Evolutionary conservation across 768 basidiomycete genomes (phyloP).

Genomic region (Megacollybia marginata): DNA sequence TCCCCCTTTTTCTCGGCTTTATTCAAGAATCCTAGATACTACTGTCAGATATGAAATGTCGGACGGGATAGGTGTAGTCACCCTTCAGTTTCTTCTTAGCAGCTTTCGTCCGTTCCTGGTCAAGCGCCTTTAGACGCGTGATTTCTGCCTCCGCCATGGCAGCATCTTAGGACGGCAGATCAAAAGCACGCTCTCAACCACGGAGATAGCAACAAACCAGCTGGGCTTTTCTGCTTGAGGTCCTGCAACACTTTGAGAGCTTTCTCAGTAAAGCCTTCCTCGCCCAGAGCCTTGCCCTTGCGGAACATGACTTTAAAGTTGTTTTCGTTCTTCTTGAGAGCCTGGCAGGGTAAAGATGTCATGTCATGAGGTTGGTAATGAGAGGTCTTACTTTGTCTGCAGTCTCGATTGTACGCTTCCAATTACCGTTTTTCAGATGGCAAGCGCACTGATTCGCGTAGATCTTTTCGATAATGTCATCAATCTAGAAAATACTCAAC

Average conservation of each 20-base stretch:
- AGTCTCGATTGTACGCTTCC: conserved; percentile 73
- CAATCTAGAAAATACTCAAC: conserved; percentile 38
- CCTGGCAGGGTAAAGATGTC: conserved; percentile 32
- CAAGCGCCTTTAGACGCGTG: conserved; percentile 47
- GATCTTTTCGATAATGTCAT: conserved; percentile 71
- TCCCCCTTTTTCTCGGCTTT: conserved; percentile 15
- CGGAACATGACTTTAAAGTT: conserved; percentile 79
- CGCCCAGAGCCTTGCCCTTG: conserved; percentile 73
- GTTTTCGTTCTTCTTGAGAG: conserved; percentile 62
- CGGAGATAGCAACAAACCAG: conserved; percentile 31
- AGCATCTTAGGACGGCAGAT: conserved; percentile 34
- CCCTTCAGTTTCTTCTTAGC: conserved; percentile 74
- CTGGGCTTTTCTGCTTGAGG: conserved; percentile 53
- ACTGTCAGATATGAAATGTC: background rate
- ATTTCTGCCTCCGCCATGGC: conserved; percentile 59
- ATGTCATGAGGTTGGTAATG: background rate
- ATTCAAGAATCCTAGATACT: conserved; percentile 43
- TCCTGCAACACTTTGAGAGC: conserved; percentile 61
- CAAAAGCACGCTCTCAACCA: background rate
- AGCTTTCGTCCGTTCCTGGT: conserved; percentile 58
- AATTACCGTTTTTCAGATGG: conserved; percentile 74
- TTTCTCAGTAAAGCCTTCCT: conserved; percentile 70
- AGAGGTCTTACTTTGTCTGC: conserved; percentile 58
- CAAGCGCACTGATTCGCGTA: conserved; percentile 84
- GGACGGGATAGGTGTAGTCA: conserved; percentile 14